Evolutionary conservation across 2,329 filamentous ascomycete species (phyloP), one percentile per base, ranked within the genome.

Genomic region (Pseudopyrenochaeta lycopersici): DNA sequence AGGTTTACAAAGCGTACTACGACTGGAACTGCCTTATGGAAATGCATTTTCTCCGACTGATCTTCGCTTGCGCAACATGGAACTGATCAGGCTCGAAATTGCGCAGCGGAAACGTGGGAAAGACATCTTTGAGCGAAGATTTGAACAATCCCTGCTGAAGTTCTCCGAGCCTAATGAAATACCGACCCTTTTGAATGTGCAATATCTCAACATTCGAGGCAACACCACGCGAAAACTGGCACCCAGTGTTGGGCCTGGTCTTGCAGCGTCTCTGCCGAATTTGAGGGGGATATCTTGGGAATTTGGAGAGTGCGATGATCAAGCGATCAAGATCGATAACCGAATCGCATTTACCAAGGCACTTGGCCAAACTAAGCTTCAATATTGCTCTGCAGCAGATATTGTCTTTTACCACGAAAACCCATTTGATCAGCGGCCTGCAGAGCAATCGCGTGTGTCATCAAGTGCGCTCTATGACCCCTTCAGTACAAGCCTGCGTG

Each of bases 401-500:
- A 56, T 52, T 15, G 15, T 31, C 35, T 47, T 56, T 4, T 32
- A 46, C 18, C 44, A 56, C 53, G n/a, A 18, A 14, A 17, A 20
- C 12, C 49, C 48, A 20, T 40, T 3, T 27, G 48, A 56, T 30
- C 44, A 56, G 39, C 47, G 53, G 33, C 15, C 27, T 14, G 31
- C 29, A 29, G 23, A 21, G 29, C 49, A 21, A 35, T 53, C 45
- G 30, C 49, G 53, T 36, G 38, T 56, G n/a, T 49, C 54, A 49
- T 29, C 23, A 39, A 42, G 46, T 6, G 36, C 18, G 23, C 27
- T 42, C 10, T 46, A 49, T 42, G 53, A 60, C 35, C 51, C 59
- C 2, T 54, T 62, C 38, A 62, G 56, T 40, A 32, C 54, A 14
- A 36, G 51, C 30, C 42, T 60, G 2, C 60, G 52, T 33, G 44